A percentile compares a stretch with the other conserved stretches of the same genome.
phyloP scores from a whole-genome alignment of 805 yeast species.

The Suhomyces vadensis region DNA sequence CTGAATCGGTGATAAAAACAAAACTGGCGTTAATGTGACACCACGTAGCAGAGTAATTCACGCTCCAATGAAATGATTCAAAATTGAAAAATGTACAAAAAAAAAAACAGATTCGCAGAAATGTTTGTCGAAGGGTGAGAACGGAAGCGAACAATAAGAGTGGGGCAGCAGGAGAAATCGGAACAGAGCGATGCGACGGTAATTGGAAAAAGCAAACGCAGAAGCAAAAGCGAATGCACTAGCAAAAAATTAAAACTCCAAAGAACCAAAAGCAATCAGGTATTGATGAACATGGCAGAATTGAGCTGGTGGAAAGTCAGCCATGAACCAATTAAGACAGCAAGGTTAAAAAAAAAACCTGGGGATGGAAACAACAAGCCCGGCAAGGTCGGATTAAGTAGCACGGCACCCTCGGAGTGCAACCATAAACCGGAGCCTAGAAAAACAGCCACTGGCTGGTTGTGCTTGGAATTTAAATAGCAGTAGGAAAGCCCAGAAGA shows the following conservation, averaged over 20 bases:
- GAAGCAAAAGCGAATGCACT: not conserved
- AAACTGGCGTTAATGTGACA: no score
- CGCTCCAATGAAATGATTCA: not conserved
- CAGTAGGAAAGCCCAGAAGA: no score
- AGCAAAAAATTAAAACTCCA: no score
- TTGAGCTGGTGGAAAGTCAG: no score
- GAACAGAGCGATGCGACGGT: not conserved
- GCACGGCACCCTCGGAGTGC: not conserved
- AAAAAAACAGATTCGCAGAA: not conserved
- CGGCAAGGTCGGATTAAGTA: not conserved
- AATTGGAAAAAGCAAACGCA: not conserved
- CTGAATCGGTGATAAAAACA: no score
- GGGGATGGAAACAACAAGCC: not conserved
- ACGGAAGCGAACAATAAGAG: conserved; percentile 2
- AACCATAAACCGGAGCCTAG: not conserved
- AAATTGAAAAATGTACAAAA: not conserved
- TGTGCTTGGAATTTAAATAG: no score
- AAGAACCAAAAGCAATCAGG: no score
- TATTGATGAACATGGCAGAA: no score
- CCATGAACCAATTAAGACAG: no score
- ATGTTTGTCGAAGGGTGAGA: not conserved
- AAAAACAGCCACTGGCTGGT: no score
- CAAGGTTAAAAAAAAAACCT: no score
- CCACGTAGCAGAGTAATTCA: no score
- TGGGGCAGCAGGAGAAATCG: not conserved